phyloP scores from a whole-genome alignment of 768 basidiomycete genomes.

The Suillus subalutaceus region DNA sequence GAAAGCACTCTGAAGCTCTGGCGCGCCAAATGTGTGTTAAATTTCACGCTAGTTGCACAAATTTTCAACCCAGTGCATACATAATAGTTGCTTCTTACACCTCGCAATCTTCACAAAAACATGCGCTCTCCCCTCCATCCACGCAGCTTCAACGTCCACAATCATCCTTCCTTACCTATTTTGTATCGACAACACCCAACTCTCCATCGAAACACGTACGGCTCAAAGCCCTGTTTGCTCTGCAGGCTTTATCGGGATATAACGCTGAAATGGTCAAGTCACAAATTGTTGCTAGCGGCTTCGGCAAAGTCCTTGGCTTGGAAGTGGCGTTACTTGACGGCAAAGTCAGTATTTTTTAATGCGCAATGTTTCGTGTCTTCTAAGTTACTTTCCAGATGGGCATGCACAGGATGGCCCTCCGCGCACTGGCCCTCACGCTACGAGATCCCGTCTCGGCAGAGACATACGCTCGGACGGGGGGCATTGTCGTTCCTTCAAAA shows the following conservation, averaged over 20 bases:
- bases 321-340: constrained; percentile 81
- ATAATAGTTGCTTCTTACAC: constrained; percentile 55
- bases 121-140: not conserved
- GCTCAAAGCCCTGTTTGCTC: constrained; percentile 75
- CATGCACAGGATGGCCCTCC: constrained; percentile 1
- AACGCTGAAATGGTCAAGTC: constrained; percentile 24
- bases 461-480: constrained; percentile 81
- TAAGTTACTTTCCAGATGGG: not conserved
- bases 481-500: constrained; percentile 71
- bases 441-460: constrained; percentile 81
- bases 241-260: constrained; percentile 47
- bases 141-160: constrained; percentile 13
- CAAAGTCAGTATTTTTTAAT: constrained; percentile 49
- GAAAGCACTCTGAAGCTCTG: constrained; percentile 63
- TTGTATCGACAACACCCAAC: constrained; percentile 81
- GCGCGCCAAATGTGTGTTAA: constrained; percentile 64
- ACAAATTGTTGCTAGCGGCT: constrained; percentile 21
- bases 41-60: constrained; percentile 6
- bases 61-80: not conserved
- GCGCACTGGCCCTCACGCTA: constrained; percentile 38
- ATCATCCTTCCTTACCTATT: constrained; percentile 57
- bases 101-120: constrained; percentile 25
- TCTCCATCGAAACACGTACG: constrained; percentile 73
- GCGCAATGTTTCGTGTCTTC: not conserved
- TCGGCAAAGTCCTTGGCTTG: constrained; percentile 59